phyloP scores from a whole-genome alignment of 148 eudicot species.

The Rhododendron mucronatum region DNA sequence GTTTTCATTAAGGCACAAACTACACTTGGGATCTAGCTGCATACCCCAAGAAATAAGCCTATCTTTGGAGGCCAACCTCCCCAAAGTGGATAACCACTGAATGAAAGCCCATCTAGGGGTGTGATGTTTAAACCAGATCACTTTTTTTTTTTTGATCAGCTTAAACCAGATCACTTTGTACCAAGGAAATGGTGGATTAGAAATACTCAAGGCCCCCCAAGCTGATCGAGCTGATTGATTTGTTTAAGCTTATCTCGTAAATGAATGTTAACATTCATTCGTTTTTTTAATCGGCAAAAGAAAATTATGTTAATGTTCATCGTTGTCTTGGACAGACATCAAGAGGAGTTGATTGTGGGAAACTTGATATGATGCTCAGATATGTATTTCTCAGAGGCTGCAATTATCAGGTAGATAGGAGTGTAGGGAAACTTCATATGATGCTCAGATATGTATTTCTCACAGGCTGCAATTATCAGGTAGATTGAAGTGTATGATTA shows the following conservation, averaged over 20 bases:
- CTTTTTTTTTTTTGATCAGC: too few relatives aligned
- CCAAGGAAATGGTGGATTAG: too few relatives aligned
- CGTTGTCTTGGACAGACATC: slow-evolving; percentile 68
- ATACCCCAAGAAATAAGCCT: too few relatives aligned
- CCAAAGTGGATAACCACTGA: too few relatives aligned
- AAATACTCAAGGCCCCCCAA: too few relatives aligned
- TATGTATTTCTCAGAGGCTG: slow-evolving; percentile 77
- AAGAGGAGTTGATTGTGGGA: slow-evolving; percentile 85
- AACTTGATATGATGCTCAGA: slow-evolving; percentile 74
- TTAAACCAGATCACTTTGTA: too few relatives aligned
- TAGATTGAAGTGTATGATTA: slow-evolving; percentile 7
- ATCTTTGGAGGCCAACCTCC: too few relatives aligned
- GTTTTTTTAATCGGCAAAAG: too few relatives aligned
- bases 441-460: slow-evolving; percentile 79
- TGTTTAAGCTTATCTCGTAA: background rate
- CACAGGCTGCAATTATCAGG: slow-evolving; percentile 89
- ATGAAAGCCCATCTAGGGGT: too few relatives aligned
- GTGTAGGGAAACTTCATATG: slow-evolving; percentile 52
- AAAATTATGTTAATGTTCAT: background rate
- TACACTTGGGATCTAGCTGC: too few relatives aligned
- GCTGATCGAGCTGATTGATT: background rate
- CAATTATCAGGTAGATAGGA: slow-evolving; percentile 68
- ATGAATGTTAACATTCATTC: background rate
- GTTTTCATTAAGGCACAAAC: too few relatives aligned
- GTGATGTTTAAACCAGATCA: too few relatives aligned